phyloP scores from a whole-genome alignment of 345 rosid genomes.

The Bruguiera gymnorhiza region DNA sequence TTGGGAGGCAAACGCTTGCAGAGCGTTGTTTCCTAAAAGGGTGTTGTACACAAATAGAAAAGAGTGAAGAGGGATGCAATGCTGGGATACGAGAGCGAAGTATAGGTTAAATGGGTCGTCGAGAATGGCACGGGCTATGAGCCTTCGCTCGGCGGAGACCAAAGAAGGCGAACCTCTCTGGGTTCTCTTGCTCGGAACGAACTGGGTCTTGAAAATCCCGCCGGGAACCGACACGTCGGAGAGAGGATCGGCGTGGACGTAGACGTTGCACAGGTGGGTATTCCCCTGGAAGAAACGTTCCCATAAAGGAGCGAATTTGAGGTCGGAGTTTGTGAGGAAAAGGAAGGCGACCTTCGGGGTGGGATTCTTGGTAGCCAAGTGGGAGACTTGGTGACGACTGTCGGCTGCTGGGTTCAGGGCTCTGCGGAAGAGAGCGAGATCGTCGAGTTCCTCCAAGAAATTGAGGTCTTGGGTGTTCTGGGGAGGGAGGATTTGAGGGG shows the following conservation, averaged over 20 bases:
- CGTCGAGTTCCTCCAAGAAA: constrained; percentile 52
- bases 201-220: constrained; percentile 38
- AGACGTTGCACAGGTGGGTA: constrained; percentile 53
- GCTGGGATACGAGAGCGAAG: constrained; percentile 76
- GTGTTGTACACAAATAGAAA: constrained; percentile 53
- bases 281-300: constrained; percentile 61
- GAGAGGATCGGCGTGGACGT: constrained; percentile 75
- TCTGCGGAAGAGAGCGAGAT: constrained; percentile 57
- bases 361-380: constrained; percentile 32
- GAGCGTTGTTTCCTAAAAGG: constrained; percentile 40
- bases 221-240: constrained; percentile 22
- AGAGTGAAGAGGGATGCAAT: constrained; percentile 84
- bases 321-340: constrained; percentile 85
- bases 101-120: constrained; percentile 79
- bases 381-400: constrained; percentile 28
- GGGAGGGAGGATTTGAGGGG: constrained; percentile 36
- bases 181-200: constrained; percentile 60
- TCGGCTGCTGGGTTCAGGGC: constrained; percentile 33
- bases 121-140: constrained; percentile 65
- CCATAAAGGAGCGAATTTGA: constrained; percentile 74
- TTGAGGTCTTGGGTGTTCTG: constrained; percentile 9
- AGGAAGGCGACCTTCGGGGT: constrained; percentile 83
- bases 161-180: constrained; percentile 65
- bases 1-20: constrained; percentile 35
- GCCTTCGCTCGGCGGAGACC: constrained; percentile 71